Evolutionary conservation across 495 filamentous ascomycete genomes (phyloP), one percentile per base, ranked within the genome.

Genomic region (Letharia columbiana): DNA sequence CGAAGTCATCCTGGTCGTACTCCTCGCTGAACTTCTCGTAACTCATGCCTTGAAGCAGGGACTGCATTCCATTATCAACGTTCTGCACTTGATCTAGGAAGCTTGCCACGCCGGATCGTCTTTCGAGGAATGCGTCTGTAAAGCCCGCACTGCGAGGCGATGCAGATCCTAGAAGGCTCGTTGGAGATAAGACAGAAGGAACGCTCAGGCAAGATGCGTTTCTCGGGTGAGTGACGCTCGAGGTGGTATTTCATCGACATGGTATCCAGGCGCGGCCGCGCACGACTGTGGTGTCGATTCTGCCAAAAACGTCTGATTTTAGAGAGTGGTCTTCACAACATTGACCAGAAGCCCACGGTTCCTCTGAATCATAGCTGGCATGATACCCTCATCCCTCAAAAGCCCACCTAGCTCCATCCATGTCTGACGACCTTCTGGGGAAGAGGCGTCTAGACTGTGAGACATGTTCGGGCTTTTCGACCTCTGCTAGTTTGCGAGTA

Each of bases 391-490:
- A 12, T 50, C 59, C 49, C 62, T 62, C 23, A 69, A 42, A 18
- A 62, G 60, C 23, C 59, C 66, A 57, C 63, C 63, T 15, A 69
- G 35, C 15, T 66, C 47, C 67, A 68, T 68, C 67, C 63, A 69
- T 41, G 63, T 69, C 20, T 69, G 10, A 56, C 63, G 67, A 23
- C 67, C 63, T 63, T 69, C 67, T 28, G 63, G 67, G 8, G 67
- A 69, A 42, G 67, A 69, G 20, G 67, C 63, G 33, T 69, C 59
- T 28, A 69, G 47, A 45, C 63, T 68, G 12, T 66, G 56, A 17
- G 62, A 65, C 44, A 56, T 4, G 15, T 57, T 39, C 4, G 13
- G 47, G 20, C 3, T 37, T 13, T 58, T 33, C 28, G 54, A 7
- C 37, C 37, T 40, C 37, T 62, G 40, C 39, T 65, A 57, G 42